Base-by-base conservation (phyloP, 495 filamentous ascomycete species). In the Apiosordaria backusii region DNA sequence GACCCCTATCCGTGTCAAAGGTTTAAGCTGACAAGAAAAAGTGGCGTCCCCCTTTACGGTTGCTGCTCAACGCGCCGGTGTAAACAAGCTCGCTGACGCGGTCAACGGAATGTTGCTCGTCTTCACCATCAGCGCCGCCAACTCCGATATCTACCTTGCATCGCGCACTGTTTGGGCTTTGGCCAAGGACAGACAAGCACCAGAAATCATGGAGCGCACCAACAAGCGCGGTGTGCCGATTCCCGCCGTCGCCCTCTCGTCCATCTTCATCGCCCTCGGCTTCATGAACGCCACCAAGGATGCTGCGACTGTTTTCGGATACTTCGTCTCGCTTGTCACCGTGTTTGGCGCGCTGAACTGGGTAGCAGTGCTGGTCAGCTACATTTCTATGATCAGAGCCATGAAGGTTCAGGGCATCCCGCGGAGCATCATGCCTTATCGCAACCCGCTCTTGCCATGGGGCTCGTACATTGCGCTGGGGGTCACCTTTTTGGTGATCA, bases 311-410 rank as follows among this genome's bases (percentile, higher is more conserved):
- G 90, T 96, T 3, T 96, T 96, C 75, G 82, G 79, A 23, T 95
- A 94, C 82, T 95, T 97, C 66, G 89, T 95, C 67, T 92, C 93
- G 73, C 81, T 97, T 29, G 88, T 88, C 35, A 91, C 89, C 40
- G 90, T 93, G 70, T 91, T 92, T 72, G 90, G 90, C 55, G 81
- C 92, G 7, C 73, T 97, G 24, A 92, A 89, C 66, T 93, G 92
- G 91, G 88, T 95, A 65, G 93, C 90, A 0, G 89, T 96, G 63
- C 83, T 96, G 0, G 83, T 94, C 60, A 88, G 89, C 1, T 92
- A 96, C 77, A 90, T 96, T 71, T 89, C 75, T 76, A 96, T 96
- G 71, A 83, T 92, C 25, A 81, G 83, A 0, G 92, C 88, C 0
- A 89, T 92, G 64, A 82, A 82, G 57, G 92, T 87, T 1, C 92